phyloP scores from a whole-genome alignment of 2,329 filamentous ascomycete species.

The Exophiala oligosperma region DNA sequence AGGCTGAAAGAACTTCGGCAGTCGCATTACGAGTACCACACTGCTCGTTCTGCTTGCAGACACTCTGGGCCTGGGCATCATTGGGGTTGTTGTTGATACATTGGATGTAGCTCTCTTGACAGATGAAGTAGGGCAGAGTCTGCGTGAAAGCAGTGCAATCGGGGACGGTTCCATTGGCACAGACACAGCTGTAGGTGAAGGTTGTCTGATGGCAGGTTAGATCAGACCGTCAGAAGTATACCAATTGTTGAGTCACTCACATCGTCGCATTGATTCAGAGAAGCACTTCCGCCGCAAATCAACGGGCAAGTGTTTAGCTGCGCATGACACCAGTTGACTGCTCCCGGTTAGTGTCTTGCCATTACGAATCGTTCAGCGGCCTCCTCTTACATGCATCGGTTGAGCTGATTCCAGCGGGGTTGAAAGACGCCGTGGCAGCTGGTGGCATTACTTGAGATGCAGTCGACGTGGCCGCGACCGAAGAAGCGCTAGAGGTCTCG shows the following conservation, averaged over 20 bases:
- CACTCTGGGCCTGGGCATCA: slow-evolving; percentile 45
- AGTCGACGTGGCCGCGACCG: slow-evolving; percentile 28
- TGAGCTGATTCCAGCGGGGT: slow-evolving; percentile 17
- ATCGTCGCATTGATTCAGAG: slow-evolving; percentile 55
- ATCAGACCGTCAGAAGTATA: neutral
- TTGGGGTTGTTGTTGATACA: slow-evolving; percentile 49
- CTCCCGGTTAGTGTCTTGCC: slow-evolving; percentile 4
- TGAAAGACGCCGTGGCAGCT: slow-evolving; percentile 25
- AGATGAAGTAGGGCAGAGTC: slow-evolving; percentile 63
- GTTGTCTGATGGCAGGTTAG: slow-evolving; percentile 39
- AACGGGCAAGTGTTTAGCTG: slow-evolving; percentile 61
- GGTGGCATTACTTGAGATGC: slow-evolving; percentile 30
- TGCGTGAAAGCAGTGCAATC: slow-evolving; percentile 57
- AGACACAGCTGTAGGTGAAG: slow-evolving; percentile 59
- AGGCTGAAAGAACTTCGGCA: slow-evolving; percentile 33
- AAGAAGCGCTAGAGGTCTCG: slow-evolving; percentile 26
- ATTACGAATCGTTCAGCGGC: neutral
- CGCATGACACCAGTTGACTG: slow-evolving; percentile 59
- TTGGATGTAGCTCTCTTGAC: slow-evolving; percentile 52
- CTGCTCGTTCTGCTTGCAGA: slow-evolving; percentile 49
- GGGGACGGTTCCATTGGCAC: slow-evolving; percentile 55
- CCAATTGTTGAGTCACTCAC: slow-evolving; percentile 45
- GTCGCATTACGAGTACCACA: slow-evolving; percentile 56
- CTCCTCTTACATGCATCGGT: slow-evolving; percentile 26
- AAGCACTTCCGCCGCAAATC: slow-evolving; percentile 55